These are phyloP conservation scores for Hirschioporus abietinus DNA, from an alignment of 768 basidiomycete species.

Conservation along the genomic window DNA sequence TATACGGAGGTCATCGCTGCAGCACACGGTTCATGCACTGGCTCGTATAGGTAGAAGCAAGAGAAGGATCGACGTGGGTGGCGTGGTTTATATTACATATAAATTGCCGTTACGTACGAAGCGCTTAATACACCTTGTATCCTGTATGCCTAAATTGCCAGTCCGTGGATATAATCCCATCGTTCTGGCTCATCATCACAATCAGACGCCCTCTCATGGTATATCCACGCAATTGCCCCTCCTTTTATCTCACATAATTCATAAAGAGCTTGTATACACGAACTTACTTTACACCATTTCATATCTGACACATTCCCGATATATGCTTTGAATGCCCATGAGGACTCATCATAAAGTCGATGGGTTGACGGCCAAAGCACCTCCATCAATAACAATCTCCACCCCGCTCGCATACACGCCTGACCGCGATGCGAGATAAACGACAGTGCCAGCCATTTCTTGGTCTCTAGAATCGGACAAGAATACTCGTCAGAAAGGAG, in stretches of 20 bases:
- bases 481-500: background rate
- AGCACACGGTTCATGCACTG: background rate
- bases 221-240: too few species aligned
- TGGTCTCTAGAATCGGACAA: constrained; percentile 38
- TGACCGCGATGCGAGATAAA: constrained; percentile 70
- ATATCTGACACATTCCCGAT: too few species aligned
- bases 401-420: constrained; percentile 76
- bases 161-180: too few species aligned
- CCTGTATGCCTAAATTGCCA: background rate
- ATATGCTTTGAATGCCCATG: background rate
- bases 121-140: background rate
- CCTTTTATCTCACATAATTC: too few species aligned
- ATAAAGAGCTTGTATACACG: too few species aligned
- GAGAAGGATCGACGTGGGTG: background rate
- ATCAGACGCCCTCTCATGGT: too few species aligned
- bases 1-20: background rate
- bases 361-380: constrained; percentile 70
- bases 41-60: constrained; percentile 1
- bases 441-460: constrained; percentile 73
- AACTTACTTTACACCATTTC: too few species aligned
- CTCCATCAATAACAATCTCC: constrained; percentile 74
- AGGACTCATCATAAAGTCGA: constrained; percentile 8
- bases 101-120: background rate
- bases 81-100: background rate
- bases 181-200: too few species aligned